Conservation (phyloP, 352 stramenopile species). For the Phytophthora niederhauseri region DNA sequence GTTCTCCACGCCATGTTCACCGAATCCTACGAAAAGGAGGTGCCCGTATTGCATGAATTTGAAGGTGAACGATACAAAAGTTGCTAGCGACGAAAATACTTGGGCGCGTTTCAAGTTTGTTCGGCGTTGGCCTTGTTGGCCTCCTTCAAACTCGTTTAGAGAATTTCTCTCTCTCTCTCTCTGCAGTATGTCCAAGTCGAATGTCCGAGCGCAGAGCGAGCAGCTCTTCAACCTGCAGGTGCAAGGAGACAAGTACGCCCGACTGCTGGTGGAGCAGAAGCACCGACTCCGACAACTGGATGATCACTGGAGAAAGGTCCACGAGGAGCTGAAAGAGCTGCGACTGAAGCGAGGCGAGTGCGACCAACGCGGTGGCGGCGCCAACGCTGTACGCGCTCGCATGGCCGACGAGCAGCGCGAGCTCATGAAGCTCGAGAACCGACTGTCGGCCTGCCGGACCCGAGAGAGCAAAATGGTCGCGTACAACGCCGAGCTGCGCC, state of each 20-base stretch:
- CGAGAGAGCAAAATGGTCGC: conserved; percentile 80
- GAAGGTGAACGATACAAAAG: not conserved
- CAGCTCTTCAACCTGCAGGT: conserved; percentile 86
- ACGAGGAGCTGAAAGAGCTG: conserved; percentile 73
- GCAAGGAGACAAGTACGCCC: conserved; percentile 80
- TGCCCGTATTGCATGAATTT: not conserved
- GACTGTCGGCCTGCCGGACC: conserved; percentile 69
- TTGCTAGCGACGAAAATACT: conserved; percentile 32
- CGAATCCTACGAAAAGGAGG: not conserved
- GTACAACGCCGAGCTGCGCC: conserved; percentile 57
- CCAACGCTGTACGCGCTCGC: conserved; percentile 68
- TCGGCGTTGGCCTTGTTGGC: not conserved
- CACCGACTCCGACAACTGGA: conserved; percentile 71
- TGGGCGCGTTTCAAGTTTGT: conserved; percentile 24
- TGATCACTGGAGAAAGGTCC: conserved; percentile 68
- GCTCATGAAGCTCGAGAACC: conserved; percentile 82
- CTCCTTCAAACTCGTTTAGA: no score
- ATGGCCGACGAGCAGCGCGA: conserved; percentile 80
- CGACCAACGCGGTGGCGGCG: conserved; percentile 73
- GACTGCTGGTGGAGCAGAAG: conserved; percentile 73
- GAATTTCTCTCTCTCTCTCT: not conserved
- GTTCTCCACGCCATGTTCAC: conserved; percentile 25
- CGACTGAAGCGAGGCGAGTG: conserved; percentile 67
- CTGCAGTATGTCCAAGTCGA: conserved; percentile 59
- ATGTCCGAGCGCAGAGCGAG: conserved; percentile 72